phyloP scores from a whole-genome alignment of 352 stramenopile species.

The Phytophthora pluvialis region DNA sequence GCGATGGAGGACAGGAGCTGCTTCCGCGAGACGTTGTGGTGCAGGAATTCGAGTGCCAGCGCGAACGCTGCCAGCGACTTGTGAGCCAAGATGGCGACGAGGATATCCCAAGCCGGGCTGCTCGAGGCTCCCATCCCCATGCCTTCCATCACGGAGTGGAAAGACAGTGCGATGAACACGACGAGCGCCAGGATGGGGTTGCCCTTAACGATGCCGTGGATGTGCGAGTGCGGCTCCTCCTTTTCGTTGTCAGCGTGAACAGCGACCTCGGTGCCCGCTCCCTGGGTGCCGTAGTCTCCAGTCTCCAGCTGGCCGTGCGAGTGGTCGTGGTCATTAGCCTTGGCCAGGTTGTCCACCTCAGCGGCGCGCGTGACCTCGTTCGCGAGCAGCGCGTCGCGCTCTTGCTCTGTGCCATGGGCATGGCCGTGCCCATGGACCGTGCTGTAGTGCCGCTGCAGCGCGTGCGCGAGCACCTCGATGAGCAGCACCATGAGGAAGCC shows the following conservation, averaged over 20 bases:
- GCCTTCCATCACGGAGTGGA: constrained; percentile 88
- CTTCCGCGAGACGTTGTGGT: constrained; percentile 56
- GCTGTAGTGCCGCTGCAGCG: constrained; percentile 55
- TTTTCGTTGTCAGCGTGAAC: constrained; percentile 10
- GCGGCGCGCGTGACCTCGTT: constrained; percentile 24
- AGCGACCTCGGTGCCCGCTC: constrained; percentile 6
- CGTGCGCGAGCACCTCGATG: constrained; percentile 73
- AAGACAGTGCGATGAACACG: constrained; percentile 82
- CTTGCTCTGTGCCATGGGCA: constrained; percentile 23
- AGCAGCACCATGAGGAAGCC: constrained; percentile 82
- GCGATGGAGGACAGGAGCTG: constrained; percentile 52
- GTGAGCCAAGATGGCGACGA: constrained; percentile 83
- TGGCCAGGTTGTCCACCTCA: constrained; percentile 15
- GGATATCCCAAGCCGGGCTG: constrained; percentile 72
- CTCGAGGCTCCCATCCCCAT: constrained; percentile 78
- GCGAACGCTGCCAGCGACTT: constrained; percentile 84
- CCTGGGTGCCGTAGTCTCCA: constrained; percentile 38
- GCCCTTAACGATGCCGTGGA: constrained; percentile 65
- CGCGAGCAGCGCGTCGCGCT: constrained; percentile 33
- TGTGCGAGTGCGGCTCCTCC: constrained; percentile 57
- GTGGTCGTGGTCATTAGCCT: constrained; percentile 4
- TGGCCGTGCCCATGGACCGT: constrained; percentile 29
- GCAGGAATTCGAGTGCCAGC: constrained; percentile 70
- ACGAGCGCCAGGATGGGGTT: constrained; percentile 74
- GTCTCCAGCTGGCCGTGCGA: constrained; percentile 24